These are phyloP conservation scores for Lasiodiplodia theobromae DNA, from an alignment of 2,329 filamentous ascomycete species.

Conservation along the genomic window DNA sequence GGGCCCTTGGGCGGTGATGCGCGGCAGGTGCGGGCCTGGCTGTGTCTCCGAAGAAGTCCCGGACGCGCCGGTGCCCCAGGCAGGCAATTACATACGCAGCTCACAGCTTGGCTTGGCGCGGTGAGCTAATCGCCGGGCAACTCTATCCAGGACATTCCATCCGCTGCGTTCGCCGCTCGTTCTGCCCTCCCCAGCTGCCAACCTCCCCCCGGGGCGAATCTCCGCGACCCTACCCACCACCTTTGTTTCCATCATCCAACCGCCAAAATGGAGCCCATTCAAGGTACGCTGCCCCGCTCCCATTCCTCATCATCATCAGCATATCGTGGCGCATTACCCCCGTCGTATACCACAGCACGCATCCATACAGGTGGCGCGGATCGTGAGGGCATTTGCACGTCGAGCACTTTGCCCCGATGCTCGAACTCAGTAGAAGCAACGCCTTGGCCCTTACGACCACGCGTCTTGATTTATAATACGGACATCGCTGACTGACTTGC, in stretches of 20 bases:
- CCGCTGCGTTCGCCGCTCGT: conserved; percentile 16
- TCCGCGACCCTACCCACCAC: not conserved
- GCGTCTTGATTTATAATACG: not conserved
- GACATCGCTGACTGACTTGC: conserved; percentile 20
- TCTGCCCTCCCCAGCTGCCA: conserved; percentile 6
- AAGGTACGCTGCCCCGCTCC: conserved; percentile 24
- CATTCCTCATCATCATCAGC: not conserved
- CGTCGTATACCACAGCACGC: conserved; percentile 3
- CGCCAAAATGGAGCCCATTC: conserved; percentile 25
- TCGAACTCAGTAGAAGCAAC: not conserved
- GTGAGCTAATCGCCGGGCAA: conserved; percentile 26
- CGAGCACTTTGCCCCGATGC: not conserved
- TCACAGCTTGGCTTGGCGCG: conserved; percentile 18
- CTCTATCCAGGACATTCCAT: conserved; percentile 25
- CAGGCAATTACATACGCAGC: conserved; percentile 3
- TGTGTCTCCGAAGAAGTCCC: conserved; percentile 4
- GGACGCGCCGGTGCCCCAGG: conserved; percentile 9
- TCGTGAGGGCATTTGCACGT: not conserved
- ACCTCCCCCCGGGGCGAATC: not conserved
- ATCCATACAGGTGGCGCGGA: not conserved
- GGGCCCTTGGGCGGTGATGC: conserved; percentile 29
- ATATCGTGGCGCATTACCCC: conserved; percentile 12
- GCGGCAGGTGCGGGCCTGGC: conserved; percentile 6
- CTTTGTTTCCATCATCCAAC: not conserved
- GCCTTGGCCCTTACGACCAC: not conserved